Evolutionary conservation across 208 protist species (phyloP).

Genomic region (Angomonas deanei): DNA sequence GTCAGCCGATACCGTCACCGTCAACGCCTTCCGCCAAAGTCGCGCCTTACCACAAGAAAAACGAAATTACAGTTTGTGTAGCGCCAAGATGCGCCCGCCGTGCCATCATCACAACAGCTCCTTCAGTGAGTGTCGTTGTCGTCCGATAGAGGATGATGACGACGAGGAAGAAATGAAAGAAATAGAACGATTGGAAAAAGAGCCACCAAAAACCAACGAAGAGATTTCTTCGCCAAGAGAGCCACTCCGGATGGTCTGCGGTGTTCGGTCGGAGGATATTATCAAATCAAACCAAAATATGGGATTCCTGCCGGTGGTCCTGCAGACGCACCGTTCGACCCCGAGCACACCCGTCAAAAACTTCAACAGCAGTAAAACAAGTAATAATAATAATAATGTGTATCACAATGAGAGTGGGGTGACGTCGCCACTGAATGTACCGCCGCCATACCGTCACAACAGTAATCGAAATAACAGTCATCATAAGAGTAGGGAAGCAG

Average conservation of each 20-base stretch:
- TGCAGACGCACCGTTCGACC: not conserved
- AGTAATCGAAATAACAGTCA: not conserved
- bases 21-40: constrained; percentile 18
- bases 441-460: not conserved
- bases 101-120: not conserved
- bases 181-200: too few species aligned
- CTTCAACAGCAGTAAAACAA: not conserved
- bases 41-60: not conserved
- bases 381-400: not conserved
- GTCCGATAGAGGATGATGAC: not conserved
- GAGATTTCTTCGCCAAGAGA: too few species aligned
- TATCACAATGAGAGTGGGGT: too few species aligned
- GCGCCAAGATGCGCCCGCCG: not conserved
- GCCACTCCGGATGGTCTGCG: too few species aligned
- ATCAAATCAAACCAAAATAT: too few species aligned
- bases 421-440: not conserved
- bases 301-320: not conserved
- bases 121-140: not conserved
- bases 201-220: too few species aligned
- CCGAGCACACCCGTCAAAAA: not conserved
- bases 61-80: not conserved
- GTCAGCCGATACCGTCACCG: constrained; percentile 51
- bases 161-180: too few species aligned
- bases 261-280: too few species aligned
- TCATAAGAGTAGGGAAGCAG: too few species aligned